Conservation (phyloP, 441 rosid genomes). For the Syzygium syzygioides region DNA sequence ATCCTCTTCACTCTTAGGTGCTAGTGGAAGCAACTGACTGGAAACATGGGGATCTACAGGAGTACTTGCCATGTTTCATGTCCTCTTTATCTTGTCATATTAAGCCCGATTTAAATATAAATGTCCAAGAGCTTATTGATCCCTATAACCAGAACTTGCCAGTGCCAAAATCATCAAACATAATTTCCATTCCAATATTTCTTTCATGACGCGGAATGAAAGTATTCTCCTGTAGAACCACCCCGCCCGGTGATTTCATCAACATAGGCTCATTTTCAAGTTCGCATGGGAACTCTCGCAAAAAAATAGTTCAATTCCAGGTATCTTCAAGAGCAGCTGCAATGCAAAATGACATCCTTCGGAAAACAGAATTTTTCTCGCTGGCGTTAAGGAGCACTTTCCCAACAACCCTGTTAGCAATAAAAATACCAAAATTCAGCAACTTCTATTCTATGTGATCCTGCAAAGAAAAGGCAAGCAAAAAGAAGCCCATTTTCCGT, state of each 20-base stretch:
- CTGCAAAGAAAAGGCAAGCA: neutral
- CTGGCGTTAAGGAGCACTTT: neutral
- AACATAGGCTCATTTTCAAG: neutral
- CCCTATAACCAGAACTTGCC: neutral
- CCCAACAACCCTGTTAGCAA: neutral
- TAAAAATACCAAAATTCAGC: neutral
- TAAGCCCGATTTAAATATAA: conserved; percentile 18
- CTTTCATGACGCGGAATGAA: conserved; percentile 24
- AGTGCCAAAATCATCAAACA: conserved; percentile 24
- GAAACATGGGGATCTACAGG: conserved; percentile 10
- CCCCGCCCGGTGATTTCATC: neutral
- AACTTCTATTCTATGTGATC: neutral
- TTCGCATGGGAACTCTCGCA: neutral
- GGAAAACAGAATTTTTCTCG: neutral
- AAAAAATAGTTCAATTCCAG: neutral
- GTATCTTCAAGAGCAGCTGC: neutral
- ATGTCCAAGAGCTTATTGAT: neutral
- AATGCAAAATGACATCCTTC: neutral
- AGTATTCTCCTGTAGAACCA: conserved; percentile 46
- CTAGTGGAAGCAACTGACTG: conserved; percentile 4
- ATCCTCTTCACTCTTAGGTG: conserved; percentile 19
- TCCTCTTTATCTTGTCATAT: conserved; percentile 12
- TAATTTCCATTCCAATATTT: conserved; percentile 23
- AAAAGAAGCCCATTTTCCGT: neutral
- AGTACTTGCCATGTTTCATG: conserved; percentile 14